Evolutionary conservation across 2,329 filamentous ascomycete genomes (phyloP), one percentile per base, ranked within the genome.

Genomic region (Scytalidium lignicola): DNA sequence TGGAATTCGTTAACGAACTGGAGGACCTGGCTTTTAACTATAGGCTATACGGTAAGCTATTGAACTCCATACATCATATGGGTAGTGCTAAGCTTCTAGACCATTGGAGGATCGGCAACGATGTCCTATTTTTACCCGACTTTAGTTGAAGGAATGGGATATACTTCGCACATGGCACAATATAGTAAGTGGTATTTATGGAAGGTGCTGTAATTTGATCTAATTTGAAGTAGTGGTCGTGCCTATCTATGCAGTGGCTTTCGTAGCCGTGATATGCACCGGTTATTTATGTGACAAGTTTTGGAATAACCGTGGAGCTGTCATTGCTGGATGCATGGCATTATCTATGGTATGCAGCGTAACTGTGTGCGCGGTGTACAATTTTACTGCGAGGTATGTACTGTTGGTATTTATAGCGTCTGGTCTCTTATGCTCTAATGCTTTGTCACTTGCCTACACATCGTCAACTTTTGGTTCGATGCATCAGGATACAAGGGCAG

Each of bases 71-170:
- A 46, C 58, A 47, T 43, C 7, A 13, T 8, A 28, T 13, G 26
- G 29, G 3, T 17, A n/a, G 17, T 41, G 71, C 20, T 3, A 15
- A 13, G 13, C 3, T 10, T 39, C 28, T 28, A 43, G 46, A 39
- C n/a, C 1, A 48, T 72, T 43, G 69, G 70, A 39, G 71, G 72
- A 13, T 71, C 69, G 8, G 71, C 70, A 1, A 78, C 76, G 0
- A 65, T 78, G 13, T 73, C 70, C 2, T 79, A 79, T 64, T 79
- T 79, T 59, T 78, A 78, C 54, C 75, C 74, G 0, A 76, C 74
- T 0, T 65, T 78, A 7, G 74, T 79, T 42, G 62, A 70, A n/a
- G 73, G 71, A 2, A 68, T 80, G 0, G 75, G 75, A 18, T 79
- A 76, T 55, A 69, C 62, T 2, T 62, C 65, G 3, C 62, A 67